phyloP scores from a whole-genome alignment of 768 basidiomycete species.

The Lyophyllum decastes region DNA sequence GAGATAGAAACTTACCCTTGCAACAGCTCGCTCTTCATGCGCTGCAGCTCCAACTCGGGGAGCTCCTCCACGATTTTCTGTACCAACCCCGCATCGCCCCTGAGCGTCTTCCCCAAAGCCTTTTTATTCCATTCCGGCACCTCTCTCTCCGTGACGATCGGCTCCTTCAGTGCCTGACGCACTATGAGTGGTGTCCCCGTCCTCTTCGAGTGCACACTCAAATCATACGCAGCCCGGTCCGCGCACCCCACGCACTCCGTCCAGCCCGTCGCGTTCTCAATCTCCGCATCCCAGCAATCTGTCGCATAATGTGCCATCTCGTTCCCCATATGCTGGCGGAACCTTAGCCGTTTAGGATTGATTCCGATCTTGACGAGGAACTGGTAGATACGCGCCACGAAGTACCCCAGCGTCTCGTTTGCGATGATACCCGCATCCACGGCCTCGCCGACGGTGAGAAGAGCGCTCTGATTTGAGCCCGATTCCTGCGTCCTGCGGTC shows the following conservation, averaged over 20 bases:
- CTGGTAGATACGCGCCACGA: conserved; percentile 87
- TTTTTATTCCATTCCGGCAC: conserved; percentile 87
- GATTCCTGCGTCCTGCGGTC: conserved; percentile 81
- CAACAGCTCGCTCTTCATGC: conserved; percentile 69
- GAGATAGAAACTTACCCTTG: conserved; percentile 57
- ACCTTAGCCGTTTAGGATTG: conserved; percentile 78
- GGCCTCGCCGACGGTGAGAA: conserved; percentile 85
- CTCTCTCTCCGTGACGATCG: conserved; percentile 78
- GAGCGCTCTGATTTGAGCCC: conserved; percentile 63
- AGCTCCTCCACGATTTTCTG: conserved; percentile 66
- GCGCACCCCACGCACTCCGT: conserved; percentile 99
- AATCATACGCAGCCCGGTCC: conserved; percentile 95
- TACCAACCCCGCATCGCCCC: conserved; percentile 72
- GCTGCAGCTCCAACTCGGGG: conserved; percentile 63
- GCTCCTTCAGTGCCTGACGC: conserved; percentile 82
- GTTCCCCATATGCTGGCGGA: conserved; percentile 98
- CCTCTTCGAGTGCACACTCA: conserved; percentile 82
- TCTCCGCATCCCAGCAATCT: conserved; percentile 99
- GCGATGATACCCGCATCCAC: conserved; percentile 86
- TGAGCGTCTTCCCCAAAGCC: conserved; percentile 84
- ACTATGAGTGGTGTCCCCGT: conserved; percentile 89
- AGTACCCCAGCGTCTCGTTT: conserved; percentile 98
- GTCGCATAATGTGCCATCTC: conserved; percentile 99
- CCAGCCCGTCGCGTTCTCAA: conserved; percentile 88
- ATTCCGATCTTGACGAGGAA: conserved; percentile 93